These are phyloP conservation scores for Candida sp. DNA, from an alignment of 1,139 yeast genomes.

Conservation along the genomic window DNA sequence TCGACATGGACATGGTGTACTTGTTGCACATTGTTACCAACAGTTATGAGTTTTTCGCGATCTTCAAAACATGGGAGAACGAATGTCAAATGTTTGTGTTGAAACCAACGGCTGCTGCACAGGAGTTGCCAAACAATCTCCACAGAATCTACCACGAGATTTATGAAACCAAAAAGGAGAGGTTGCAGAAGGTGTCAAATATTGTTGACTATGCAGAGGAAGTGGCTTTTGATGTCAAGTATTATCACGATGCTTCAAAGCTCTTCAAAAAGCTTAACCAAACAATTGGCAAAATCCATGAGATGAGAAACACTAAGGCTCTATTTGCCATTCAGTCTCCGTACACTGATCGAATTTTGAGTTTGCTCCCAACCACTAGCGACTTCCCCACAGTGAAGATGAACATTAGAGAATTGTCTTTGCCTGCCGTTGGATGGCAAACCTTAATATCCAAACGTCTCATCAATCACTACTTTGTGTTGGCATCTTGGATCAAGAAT, in stretches of 20 bases:
- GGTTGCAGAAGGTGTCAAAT: slow-evolving; percentile 42
- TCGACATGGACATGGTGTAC: slow-evolving; percentile 66
- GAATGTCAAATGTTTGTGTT: slow-evolving; percentile 59
- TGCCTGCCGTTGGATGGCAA: slow-evolving; percentile 93
- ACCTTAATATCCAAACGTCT: slow-evolving; percentile 67
- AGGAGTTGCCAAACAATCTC: slow-evolving; percentile 61
- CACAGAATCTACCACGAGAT: slow-evolving; percentile 59
- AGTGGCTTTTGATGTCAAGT: slow-evolving; percentile 54
- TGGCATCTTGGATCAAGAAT: slow-evolving; percentile 77
- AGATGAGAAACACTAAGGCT: slow-evolving; percentile 70
- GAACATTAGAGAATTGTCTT: slow-evolving; percentile 54
- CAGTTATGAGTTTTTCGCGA: slow-evolving; percentile 74
- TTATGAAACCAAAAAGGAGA: slow-evolving; percentile 49
- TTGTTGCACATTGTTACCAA: slow-evolving; percentile 75
- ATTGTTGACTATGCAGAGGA: slow-evolving; percentile 56
- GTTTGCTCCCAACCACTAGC: slow-evolving; percentile 44
- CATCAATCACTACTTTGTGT: slow-evolving; percentile 70
- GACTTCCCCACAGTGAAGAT: slow-evolving; percentile 73
- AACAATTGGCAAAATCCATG: slow-evolving; percentile 59
- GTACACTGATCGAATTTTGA: slow-evolving; percentile 47
- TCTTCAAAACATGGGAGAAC: slow-evolving; percentile 71
- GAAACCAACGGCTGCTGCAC: slow-evolving; percentile 74
- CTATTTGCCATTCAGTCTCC: slow-evolving; percentile 80
- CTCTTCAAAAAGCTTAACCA: slow-evolving; percentile 59
- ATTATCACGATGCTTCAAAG: slow-evolving; percentile 53